Conservation (phyloP, 139 green algal species). For the Tetradesmus lagerheimii region DNA sequence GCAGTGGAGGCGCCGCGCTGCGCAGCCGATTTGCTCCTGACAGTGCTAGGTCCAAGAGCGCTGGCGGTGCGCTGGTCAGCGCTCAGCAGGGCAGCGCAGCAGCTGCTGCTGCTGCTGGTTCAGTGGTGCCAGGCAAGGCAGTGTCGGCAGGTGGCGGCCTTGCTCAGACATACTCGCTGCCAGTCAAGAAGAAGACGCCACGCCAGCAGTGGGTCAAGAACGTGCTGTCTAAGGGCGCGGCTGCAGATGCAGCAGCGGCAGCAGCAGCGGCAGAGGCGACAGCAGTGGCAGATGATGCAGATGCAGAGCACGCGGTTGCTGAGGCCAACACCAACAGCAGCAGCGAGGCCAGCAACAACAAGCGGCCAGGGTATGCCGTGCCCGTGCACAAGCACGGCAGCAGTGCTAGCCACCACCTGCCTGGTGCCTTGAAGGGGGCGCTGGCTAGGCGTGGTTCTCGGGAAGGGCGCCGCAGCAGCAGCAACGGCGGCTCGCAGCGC, state of each 20-base stretch:
- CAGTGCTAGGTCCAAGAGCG: neutral
- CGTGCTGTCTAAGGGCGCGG: neutral
- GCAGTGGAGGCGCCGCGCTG: neutral
- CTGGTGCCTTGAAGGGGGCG: neutral
- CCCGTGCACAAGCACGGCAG: neutral
- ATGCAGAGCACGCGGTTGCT: neutral
- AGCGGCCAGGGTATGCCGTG: neutral
- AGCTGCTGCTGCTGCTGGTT: neutral
- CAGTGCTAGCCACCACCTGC: neutral
- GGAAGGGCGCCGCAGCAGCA: slow-evolving; percentile 24
- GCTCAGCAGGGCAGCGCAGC: slow-evolving; percentile 12
- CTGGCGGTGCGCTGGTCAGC: neutral
- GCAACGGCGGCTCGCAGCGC: neutral
- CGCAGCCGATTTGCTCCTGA: slow-evolving; percentile 1
- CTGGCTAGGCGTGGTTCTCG: neutral
- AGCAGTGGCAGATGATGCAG: neutral
- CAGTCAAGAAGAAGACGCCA: neutral
- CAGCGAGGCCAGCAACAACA: neutral
- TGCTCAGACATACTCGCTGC: neutral
- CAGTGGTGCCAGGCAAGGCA: slow-evolving; percentile 15
- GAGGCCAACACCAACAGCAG: neutral
- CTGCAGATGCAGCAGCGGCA: slow-evolving; percentile 10
- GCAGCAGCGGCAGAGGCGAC: slow-evolving; percentile 3
- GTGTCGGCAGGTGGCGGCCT: neutral
- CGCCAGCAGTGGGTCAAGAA: neutral